Evolutionary conservation across 2,329 filamentous ascomycete genomes (phyloP), one percentile per base, ranked within the genome.

Genomic region (Colletotrichum paranaense): DNA sequence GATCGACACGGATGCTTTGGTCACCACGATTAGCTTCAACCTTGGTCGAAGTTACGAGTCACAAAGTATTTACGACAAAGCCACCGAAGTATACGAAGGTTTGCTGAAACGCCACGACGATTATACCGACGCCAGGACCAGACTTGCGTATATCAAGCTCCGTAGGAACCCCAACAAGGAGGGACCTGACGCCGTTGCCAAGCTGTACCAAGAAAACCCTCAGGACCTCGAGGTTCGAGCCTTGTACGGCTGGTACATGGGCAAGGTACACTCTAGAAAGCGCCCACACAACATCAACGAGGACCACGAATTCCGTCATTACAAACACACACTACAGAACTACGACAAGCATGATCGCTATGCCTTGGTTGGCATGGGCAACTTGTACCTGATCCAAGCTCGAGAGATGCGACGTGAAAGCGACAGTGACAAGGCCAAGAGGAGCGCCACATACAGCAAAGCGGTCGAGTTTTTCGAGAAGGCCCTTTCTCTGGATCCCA

Each of bases 391-490:
- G 53, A 87, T 93, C 76, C 92, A 94, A 74, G 97, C 97, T 11
- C 92, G 97, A 77, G 97, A 99, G 82, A 98, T 98, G 95, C 93
- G 94, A 35, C 92, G 95, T 63, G 94, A 97, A 74, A 94, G 94
- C 0, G 97, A 98, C 9, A 88, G 92, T 73, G 96, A 99, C 73
- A 97, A 94, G 83, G 93, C 97, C 78, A 98, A 97, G 85, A 92
- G 95, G 66, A 93, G 92, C 70, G 94, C 93, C 77, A 93, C 92
- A 74, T 99, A 98, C 80, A 91, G 92, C 80, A 95, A 96, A 77
- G 95, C 97, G 0, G 95, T 98, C 12, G 97, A 99, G 81, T 99
- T 99, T 84, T 99, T 98, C 78, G 97, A 98, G 81, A 99, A 99
- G 84, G 96, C 96, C 5, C 86, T 99, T 26, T 95, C 97, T 75